Base-by-base conservation (phyloP, 306 rosid species). In the Heteromeles arbutifolia region DNA sequence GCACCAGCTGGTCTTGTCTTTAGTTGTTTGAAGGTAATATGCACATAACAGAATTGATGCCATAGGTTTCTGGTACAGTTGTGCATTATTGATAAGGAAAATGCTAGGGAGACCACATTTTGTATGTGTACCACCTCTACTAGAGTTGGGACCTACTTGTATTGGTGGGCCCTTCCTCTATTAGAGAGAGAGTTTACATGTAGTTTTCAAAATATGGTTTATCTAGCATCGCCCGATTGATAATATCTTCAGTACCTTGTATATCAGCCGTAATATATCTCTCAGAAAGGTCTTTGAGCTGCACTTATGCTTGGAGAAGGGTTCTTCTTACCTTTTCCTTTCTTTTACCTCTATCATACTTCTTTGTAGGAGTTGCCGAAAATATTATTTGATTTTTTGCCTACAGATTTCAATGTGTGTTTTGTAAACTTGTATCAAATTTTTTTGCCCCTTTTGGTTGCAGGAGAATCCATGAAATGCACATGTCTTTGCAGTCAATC, bases 21-120 rank as follows among this genome's bases (percentile, higher is more conserved):
- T 80, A 88, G 93, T 82, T 96, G 98, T 90, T 88, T 96, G 89
- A 96, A 96, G 99, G 99, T 96, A 90, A 75, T 72, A 64, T 70
- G 70, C 68, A 56, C 53, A 39, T 52, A 11, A 69, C 39, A 25
- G 1, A 56, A 58, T 48, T 18, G 44, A 2, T 48, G 13, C 44
- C 44, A 11, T 22, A 37, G 26, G 43, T 32, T n/a, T n/a, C 34
- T 25, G 31, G 9, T 14, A 39, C 14, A 19, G n/a, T 58, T 25
- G 15, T 39, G 67, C 37, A 28, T 61, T 34, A 34, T 1, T 65
- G 70, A 32, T 32, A 5, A 50, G 54, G 54, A 50, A 50, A 50
- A 15, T 5, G 3, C 54, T 50, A 50, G 54, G 54, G 8, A 50
- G 54, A 17, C 54, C 54, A 17, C 54, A 50, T 50, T 50, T 50